Evolutionary conservation across 768 basidiomycete genomes (phyloP).

Genomic region (Crepidotus variabilis): DNA sequence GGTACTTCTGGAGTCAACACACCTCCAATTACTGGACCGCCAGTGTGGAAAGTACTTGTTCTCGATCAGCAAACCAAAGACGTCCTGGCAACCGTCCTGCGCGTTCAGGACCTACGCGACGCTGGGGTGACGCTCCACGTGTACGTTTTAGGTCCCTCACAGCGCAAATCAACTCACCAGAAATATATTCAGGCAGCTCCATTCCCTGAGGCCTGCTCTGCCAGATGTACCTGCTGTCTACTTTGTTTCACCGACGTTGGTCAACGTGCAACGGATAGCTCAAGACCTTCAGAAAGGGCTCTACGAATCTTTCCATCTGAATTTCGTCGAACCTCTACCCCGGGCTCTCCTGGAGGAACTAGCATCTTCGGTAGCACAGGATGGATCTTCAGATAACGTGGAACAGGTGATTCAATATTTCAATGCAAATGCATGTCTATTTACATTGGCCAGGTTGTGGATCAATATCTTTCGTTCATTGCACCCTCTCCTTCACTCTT

Average conservation of each 20-base stretch:
- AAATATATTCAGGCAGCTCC: slow-evolving; percentile 66
- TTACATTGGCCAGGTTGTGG: slow-evolving; percentile 61
- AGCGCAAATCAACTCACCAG: slow-evolving; percentile 2
- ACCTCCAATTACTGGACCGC: slow-evolving; percentile 56
- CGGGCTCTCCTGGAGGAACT: slow-evolving; percentile 90
- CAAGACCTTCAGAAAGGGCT: slow-evolving; percentile 87
- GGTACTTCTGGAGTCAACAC: slow-evolving; percentile 43
- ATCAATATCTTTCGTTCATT: slow-evolving; percentile 97
- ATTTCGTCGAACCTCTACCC: slow-evolving; percentile 91
- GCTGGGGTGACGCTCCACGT: slow-evolving; percentile 97
- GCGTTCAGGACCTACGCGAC: slow-evolving; percentile 95
- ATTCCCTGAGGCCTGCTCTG: slow-evolving; percentile 82
- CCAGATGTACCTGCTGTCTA: slow-evolving; percentile 97
- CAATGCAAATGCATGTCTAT: background rate
- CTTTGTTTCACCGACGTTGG: slow-evolving; percentile 87
- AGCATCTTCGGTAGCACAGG: slow-evolving; percentile 81
- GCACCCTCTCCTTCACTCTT: slow-evolving; percentile 91
- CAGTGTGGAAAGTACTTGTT: slow-evolving; percentile 95
- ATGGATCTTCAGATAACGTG: slow-evolving; percentile 78
- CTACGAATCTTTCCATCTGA: slow-evolving; percentile 92
- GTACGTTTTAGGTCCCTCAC: slow-evolving; percentile 44
- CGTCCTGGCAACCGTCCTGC: slow-evolving; percentile 89
- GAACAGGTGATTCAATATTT: slow-evolving; percentile 55
- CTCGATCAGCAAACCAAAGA: slow-evolving; percentile 96
- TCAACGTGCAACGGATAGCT: slow-evolving; percentile 86